phyloP scores from a whole-genome alignment of 2,329 filamentous ascomycete species.

The Ceratocystiopsis minuta region DNA sequence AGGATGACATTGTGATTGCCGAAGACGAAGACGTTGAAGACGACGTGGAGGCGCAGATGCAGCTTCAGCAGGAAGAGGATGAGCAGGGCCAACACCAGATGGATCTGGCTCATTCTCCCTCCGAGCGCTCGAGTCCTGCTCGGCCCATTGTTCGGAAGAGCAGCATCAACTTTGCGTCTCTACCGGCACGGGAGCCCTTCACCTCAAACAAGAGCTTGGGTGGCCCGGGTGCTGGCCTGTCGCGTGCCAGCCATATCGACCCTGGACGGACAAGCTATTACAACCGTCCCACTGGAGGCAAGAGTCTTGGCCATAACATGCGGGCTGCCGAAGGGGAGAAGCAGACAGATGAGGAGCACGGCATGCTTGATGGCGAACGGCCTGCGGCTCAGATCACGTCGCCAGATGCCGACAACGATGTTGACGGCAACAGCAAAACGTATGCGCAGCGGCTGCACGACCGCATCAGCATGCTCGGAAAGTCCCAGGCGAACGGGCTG shows the following conservation, averaged over 20 bases:
- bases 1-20: not conserved
- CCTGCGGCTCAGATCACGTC: no score
- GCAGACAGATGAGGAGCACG: no score
- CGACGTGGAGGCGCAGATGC: not conserved
- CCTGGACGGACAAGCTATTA: slow-evolving; percentile 56
- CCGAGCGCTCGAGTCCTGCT: slow-evolving; percentile 56
- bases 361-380: no score
- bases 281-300: slow-evolving; percentile 53
- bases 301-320: slow-evolving; percentile 40
- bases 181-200: slow-evolving; percentile 80
- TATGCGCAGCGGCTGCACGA: slow-evolving; percentile 90
- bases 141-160: slow-evolving; percentile 74
- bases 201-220: slow-evolving; percentile 70
- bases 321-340: slow-evolving; percentile 19
- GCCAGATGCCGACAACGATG: slow-evolving; percentile 16
- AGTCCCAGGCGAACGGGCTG: slow-evolving; percentile 31
- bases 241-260: slow-evolving; percentile 64
- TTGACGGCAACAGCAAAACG: slow-evolving; percentile 56
- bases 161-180: slow-evolving; percentile 81
- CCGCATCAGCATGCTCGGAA: slow-evolving; percentile 61
- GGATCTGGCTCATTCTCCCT: slow-evolving; percentile 20
- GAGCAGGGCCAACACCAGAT: not conserved
- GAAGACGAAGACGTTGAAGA: not conserved
- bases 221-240: slow-evolving; percentile 32
- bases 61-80: not conserved